A percentile compares a stretch with the other conserved stretches of the same genome.
phyloP scores from a whole-genome alignment of 805 yeast genomes.

The Pichia nakasei region DNA sequence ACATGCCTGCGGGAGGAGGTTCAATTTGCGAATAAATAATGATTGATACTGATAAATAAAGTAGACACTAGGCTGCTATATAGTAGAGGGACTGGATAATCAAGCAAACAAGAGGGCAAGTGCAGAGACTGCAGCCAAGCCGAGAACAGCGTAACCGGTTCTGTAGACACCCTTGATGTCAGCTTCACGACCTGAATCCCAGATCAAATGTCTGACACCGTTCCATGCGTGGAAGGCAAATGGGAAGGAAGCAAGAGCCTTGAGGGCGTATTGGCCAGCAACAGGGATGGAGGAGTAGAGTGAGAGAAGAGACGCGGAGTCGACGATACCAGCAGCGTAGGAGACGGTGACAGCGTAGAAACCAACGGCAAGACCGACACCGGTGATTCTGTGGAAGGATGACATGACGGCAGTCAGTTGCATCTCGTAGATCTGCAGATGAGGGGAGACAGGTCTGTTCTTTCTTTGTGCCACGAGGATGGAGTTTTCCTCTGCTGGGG shows the following conservation, averaged over 20 bases:
- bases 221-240: constrained; percentile 81
- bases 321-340: constrained; percentile 63
- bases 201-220: constrained; percentile 86
- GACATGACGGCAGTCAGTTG: constrained; percentile 83
- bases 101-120: constrained; percentile 43
- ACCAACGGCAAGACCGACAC: constrained; percentile 70
- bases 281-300: constrained; percentile 57
- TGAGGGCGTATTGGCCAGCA: constrained; percentile 50
- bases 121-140: constrained; percentile 49
- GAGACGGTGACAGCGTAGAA: constrained; percentile 71
- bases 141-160: constrained; percentile 83
- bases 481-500: constrained; percentile 55
- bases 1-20: too few relatives aligned
- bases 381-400: constrained; percentile 77
- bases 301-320: constrained; percentile 43
- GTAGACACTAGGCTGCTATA: too few relatives aligned
- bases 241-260: constrained; percentile 69
- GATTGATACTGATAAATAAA: too few relatives aligned
- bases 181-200: constrained; percentile 85
- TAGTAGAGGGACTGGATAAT: too few relatives aligned
- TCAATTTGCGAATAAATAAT: too few relatives aligned
- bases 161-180: constrained; percentile 81
- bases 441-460: constrained; percentile 87
- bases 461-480: constrained; percentile 74
- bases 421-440: constrained; percentile 81